phyloP scores from a whole-genome alignment of 2,329 filamentous ascomycete species.

The Talaromyces marneffei region DNA sequence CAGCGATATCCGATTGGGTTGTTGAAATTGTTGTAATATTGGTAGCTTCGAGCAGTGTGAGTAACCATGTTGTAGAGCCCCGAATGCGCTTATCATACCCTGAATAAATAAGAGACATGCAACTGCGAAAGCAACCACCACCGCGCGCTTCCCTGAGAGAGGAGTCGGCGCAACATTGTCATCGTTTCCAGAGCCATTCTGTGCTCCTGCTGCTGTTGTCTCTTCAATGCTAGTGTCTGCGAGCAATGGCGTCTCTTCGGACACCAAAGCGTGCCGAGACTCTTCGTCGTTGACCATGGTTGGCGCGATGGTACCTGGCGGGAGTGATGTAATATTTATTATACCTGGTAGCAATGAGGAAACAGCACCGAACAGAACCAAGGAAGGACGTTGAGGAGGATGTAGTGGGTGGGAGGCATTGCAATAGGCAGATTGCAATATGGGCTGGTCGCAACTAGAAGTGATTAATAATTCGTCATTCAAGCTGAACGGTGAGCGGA shows the following conservation, averaged over 20 bases:
- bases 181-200: not conserved
- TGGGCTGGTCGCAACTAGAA: not conserved
- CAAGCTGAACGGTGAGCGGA: not conserved
- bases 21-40: slow-evolving; percentile 81
- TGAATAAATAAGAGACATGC: slow-evolving; percentile 25
- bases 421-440: not conserved
- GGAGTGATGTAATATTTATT: not conserved
- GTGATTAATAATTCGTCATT: slow-evolving; percentile 2
- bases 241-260: slow-evolving; percentile 10
- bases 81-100: slow-evolving; percentile 13
- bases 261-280: not conserved
- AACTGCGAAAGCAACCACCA: slow-evolving; percentile 20
- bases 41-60: slow-evolving; percentile 37
- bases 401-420: not conserved
- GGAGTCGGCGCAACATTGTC: not conserved
- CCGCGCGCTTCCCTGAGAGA: slow-evolving; percentile 14
- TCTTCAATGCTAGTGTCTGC: not conserved
- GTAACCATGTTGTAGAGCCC: not conserved
- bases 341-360: not conserved
- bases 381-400: not conserved
- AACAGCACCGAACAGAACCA: not conserved
- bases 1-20: slow-evolving; percentile 69
- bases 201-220: not conserved
- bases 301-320: not conserved
- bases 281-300: slow-evolving; percentile 7